Evolutionary conservation across 73 alveolate species (phyloP).

Genomic region (Diophrys appendiculata): DNA sequence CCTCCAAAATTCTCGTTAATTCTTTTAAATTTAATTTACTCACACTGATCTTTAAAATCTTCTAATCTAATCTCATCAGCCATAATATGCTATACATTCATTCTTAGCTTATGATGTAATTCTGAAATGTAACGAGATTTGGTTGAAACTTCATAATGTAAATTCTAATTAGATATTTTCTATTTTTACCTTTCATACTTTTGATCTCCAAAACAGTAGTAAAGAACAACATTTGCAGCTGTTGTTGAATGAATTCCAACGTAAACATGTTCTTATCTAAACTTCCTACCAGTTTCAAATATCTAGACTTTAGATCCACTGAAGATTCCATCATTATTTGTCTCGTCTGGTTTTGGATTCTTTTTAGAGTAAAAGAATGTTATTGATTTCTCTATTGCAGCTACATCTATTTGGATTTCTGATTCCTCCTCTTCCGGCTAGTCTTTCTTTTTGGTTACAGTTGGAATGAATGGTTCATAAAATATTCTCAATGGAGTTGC

Average conservation of each 20-base stretch:
- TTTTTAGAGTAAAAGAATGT: background rate
- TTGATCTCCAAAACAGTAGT: background rate
- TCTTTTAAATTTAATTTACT: background rate
- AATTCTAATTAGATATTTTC: too few relatives aligned
- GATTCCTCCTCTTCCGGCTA: too few relatives aligned
- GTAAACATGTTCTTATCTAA: background rate
- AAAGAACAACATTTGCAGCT: background rate
- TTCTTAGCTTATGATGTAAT: background rate
- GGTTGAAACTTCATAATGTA: background rate
- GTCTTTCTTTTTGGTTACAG: background rate
- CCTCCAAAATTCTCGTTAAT: background rate
- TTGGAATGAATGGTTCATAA: background rate
- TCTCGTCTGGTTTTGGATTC: background rate
- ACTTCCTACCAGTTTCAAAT: background rate
- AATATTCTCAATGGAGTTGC: background rate
- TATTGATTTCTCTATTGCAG: background rate
- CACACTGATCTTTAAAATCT: background rate
- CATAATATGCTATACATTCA: background rate
- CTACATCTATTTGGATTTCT: too few relatives aligned
- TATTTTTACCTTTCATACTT: background rate
- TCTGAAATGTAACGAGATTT: background rate
- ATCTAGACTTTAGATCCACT: background rate
- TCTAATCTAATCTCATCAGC: background rate
- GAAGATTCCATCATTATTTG: background rate
- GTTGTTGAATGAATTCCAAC: background rate